Conservation (phyloP, 495 filamentous ascomycete genomes). For the Mytilinidion resinicola region DNA sequence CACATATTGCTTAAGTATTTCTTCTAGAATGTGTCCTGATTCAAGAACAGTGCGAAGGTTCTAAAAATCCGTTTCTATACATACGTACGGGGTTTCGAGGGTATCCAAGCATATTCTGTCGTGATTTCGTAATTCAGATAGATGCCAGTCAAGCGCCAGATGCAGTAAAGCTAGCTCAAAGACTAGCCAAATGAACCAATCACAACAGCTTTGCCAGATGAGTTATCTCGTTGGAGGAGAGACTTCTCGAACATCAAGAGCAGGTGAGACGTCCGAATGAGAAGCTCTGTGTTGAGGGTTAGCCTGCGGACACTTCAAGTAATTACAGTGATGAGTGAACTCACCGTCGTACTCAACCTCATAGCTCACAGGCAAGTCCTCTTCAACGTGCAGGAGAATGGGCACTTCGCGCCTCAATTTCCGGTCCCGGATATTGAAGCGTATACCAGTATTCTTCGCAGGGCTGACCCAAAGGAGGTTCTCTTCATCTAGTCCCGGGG, state of each 20-base stretch:
- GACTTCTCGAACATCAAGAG: conserved; percentile 34
- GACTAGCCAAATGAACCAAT: conserved; percentile 33
- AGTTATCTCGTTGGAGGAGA: conserved; percentile 26
- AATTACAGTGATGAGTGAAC: background rate
- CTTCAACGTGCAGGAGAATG: conserved; percentile 29
- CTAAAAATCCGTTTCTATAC: too few relatives aligned
- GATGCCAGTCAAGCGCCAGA: too few relatives aligned
- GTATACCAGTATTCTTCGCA: conserved; percentile 32
- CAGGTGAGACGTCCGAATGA: conserved; percentile 38
- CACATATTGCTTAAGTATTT: too few relatives aligned
- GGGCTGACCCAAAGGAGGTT: conserved; percentile 35
- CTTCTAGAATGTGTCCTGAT: too few relatives aligned
- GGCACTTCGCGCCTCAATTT: conserved; percentile 25
- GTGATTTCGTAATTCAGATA: too few relatives aligned
- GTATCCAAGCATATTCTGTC: too few relatives aligned
- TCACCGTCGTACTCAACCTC: conserved; percentile 37
- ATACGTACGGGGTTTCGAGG: too few relatives aligned
- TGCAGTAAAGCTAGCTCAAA: too few relatives aligned
- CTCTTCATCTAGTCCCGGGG: conserved; percentile 10
- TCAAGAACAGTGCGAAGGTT: too few relatives aligned
- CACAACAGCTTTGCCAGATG: conserved; percentile 36
- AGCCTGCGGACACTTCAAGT: background rate
- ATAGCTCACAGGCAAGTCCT: conserved; percentile 36
- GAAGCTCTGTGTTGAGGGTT: conserved; percentile 28
- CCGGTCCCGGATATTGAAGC: conserved; percentile 33